A percentile compares a stretch with the other conserved stretches of the same genome.
Evolutionary conservation across 2,329 filamentous ascomycete species (phyloP).

Genomic region (Cladosporium sp.): DNA sequence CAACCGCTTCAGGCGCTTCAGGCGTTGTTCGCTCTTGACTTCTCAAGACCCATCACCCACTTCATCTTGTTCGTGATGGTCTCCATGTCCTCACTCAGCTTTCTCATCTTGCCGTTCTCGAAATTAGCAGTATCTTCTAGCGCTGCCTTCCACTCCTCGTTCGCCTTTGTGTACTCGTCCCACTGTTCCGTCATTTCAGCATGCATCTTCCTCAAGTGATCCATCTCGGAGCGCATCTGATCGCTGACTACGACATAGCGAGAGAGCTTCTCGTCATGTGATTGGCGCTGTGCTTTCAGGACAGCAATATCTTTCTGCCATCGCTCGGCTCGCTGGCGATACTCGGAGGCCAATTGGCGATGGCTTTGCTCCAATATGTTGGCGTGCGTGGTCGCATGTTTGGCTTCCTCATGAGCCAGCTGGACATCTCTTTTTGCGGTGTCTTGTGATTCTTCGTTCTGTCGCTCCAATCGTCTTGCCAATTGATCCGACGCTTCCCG

Average conservation of each 20-base stretch:
- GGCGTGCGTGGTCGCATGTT: slow-evolving; percentile 60
- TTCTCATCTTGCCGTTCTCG: slow-evolving; percentile 57
- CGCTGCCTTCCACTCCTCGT: slow-evolving; percentile 60
- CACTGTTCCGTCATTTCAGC: slow-evolving; percentile 61
- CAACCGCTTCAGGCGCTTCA: slow-evolving; percentile 17
- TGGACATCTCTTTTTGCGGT: slow-evolving; percentile 65
- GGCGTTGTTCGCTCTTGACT: slow-evolving; percentile 17
- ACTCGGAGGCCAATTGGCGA: slow-evolving; percentile 66
- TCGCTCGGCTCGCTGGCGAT: slow-evolving; percentile 53
- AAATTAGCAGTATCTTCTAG: slow-evolving; percentile 60
- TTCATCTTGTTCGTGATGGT: slow-evolving; percentile 63
- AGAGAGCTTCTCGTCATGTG: slow-evolving; percentile 63
- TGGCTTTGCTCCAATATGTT: slow-evolving; percentile 70
- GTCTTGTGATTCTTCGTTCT: slow-evolving; percentile 62
- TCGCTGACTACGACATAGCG: slow-evolving; percentile 69
- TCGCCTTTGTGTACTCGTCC: slow-evolving; percentile 63
- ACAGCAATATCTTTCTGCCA: slow-evolving; percentile 52
- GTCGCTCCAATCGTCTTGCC: slow-evolving; percentile 61
- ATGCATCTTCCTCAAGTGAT: slow-evolving; percentile 61
- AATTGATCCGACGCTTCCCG: slow-evolving; percentile 60
- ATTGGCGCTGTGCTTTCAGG: slow-evolving; percentile 56
- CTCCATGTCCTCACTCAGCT: slow-evolving; percentile 63
- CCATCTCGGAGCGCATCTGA: slow-evolving; percentile 69
- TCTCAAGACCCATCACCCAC: slow-evolving; percentile 59
- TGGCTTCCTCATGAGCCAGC: slow-evolving; percentile 48